Conservation (phyloP, 2,329 filamentous ascomycete species). For the Claviceps digitariae region DNA sequence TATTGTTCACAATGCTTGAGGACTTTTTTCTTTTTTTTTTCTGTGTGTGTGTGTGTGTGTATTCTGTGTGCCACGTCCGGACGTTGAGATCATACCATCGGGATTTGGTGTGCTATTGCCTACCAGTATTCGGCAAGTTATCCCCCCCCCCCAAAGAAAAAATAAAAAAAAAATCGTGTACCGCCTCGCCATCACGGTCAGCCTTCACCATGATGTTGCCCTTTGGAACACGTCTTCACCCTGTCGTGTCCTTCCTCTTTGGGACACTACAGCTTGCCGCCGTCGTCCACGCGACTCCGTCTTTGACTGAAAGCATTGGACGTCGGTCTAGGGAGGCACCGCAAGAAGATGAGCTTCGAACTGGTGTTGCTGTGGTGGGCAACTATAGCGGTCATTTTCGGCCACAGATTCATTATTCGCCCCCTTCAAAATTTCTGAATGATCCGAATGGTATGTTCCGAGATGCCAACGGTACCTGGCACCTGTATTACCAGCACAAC, state of each 20-base stretch:
- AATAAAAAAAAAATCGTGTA: too few species aligned
- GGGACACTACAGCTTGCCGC: background rate
- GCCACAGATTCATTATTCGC: constrained; percentile 5
- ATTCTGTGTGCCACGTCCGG: too few species aligned
- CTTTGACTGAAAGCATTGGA: too few species aligned
- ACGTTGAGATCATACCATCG: too few species aligned
- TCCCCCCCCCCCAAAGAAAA: too few species aligned
- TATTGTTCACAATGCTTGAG: too few species aligned
- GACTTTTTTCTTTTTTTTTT: background rate
- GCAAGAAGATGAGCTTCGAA: constrained; percentile 8
- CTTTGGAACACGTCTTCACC: background rate
- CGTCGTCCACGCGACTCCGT: background rate
- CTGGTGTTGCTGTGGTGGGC: constrained; percentile 12
- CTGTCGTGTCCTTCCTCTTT: background rate
- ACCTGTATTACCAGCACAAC: constrained; percentile 51
- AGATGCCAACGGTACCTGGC: constrained; percentile 43
- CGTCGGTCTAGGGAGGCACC: background rate
- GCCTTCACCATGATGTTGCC: background rate
- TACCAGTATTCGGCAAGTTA: too few species aligned
- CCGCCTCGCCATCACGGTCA: background rate
- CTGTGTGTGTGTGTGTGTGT: background rate
- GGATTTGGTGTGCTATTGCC: too few species aligned
- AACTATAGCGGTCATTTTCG: constrained; percentile 10
- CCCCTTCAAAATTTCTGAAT: constrained; percentile 5
- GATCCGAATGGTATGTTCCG: constrained; percentile 23